Percentiles rank a stretch among this genome's conserved stretches.
phyloP scores from a whole-genome alignment of 306 rosid genomes.

The Vigna nakashimae region DNA sequence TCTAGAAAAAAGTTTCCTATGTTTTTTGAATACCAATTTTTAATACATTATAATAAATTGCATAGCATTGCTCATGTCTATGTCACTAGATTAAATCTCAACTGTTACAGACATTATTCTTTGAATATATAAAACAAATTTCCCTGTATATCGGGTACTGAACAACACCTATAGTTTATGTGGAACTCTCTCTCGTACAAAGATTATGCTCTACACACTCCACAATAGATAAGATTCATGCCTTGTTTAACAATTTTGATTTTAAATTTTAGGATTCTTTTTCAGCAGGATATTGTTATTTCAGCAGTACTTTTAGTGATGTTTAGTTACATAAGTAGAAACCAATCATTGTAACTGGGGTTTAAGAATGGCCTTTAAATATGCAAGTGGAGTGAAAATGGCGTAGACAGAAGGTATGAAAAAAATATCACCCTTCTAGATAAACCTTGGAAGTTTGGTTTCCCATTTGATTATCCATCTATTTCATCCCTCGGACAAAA shows the following conservation, averaged over 20 bases:
- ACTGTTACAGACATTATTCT: neutral
- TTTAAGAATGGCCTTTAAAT: neutral
- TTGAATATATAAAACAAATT: neutral
- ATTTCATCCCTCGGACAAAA: neutral
- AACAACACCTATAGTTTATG: neutral
- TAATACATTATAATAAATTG: neutral
- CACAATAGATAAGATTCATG: slow-evolving; percentile 9
- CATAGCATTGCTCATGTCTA: neutral
- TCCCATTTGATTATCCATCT: neutral
- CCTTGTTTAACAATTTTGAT: slow-evolving; percentile 3
- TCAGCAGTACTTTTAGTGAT: neutral
- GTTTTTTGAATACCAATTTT: neutral
- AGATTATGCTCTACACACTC: slow-evolving; percentile 9
- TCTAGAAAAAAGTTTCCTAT: neutral
- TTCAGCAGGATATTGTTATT: neutral
- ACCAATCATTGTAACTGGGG: neutral
- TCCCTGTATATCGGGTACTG: neutral
- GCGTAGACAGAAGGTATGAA: neutral
- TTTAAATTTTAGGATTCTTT: neutral
- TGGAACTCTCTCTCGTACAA: neutral
- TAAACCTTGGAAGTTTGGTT: neutral
- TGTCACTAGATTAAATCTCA: slow-evolving; percentile 9
- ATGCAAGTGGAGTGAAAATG: neutral
- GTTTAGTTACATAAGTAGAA: neutral
- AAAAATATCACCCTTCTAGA: neutral